A percentile compares a stretch with the other conserved stretches of the same genome.
Conservation (phyloP, 306 rosid genomes). For the Geum urbanum region DNA sequence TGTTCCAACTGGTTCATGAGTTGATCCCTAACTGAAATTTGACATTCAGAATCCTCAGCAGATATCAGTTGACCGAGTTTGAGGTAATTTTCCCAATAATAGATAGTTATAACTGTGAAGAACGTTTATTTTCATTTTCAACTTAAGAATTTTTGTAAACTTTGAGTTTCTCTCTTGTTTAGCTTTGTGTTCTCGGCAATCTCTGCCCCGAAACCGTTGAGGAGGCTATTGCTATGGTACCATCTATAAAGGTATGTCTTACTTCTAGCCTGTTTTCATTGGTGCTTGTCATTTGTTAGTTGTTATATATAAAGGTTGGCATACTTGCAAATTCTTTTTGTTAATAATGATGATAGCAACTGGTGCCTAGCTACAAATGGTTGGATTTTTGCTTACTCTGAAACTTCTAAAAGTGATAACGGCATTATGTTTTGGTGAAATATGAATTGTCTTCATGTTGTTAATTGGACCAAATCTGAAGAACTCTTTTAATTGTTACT, state of each 20-base stretch:
- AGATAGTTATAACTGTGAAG: background rate
- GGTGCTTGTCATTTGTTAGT: background rate
- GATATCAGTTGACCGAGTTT: constrained; percentile 83
- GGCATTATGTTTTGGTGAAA: background rate
- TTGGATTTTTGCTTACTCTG: background rate
- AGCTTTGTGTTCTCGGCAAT: constrained; percentile 98
- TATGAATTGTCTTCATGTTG: background rate
- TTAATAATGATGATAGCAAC: background rate
- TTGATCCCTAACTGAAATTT: constrained; percentile 49
- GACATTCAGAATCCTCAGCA: constrained; percentile 67
- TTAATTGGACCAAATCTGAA: background rate
- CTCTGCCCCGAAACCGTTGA: constrained; percentile 99
- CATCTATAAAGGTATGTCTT: constrained; percentile 74
- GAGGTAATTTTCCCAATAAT: constrained; percentile 50
- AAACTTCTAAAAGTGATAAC: background rate
- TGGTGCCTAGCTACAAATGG: background rate
- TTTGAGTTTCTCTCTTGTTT: constrained; percentile 28
- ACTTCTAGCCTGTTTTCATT: no score
- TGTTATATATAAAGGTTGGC: background rate
- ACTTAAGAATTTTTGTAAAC: background rate
- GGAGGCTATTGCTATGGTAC: constrained; percentile 99
- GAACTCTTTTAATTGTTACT: background rate
- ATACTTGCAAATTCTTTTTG: background rate
- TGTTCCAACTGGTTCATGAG: constrained; percentile 11
- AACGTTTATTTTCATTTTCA: background rate